A percentile compares a stretch with the other conserved stretches of the same genome.
phyloP scores from a whole-genome alignment of 768 basidiomycete genomes.

The Panaeolus cyanescens region DNA sequence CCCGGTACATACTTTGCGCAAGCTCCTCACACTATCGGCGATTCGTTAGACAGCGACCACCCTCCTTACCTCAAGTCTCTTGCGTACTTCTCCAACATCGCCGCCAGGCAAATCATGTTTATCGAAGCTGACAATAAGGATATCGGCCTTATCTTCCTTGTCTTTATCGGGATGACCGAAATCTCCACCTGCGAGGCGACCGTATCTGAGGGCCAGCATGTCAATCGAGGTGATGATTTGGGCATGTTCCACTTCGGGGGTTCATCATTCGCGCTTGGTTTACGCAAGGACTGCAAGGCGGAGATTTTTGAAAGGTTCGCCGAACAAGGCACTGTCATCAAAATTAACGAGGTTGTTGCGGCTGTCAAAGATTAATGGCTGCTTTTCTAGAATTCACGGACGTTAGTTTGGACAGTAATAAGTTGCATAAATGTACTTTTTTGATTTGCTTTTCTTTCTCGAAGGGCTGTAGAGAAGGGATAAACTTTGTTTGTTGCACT shows the following conservation, averaged over 20 bases:
- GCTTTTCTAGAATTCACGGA: too few species aligned
- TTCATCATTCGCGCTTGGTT: constrained; percentile 47
- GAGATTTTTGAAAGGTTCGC: too few species aligned
- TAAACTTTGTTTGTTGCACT: too few species aligned
- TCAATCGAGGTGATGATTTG: constrained; percentile 52
- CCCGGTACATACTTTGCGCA: constrained; percentile 53
- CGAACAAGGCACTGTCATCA: too few species aligned
- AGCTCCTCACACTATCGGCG: constrained; percentile 5
- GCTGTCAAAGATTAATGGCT: too few species aligned
- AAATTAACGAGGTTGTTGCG: too few species aligned
- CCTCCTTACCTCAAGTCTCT: constrained; percentile 20
- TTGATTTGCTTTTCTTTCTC: too few species aligned
- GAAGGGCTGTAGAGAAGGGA: too few species aligned
- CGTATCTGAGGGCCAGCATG: constrained; percentile 41
- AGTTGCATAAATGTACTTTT: too few species aligned
- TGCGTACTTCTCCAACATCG: constrained; percentile 43
- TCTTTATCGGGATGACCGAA: constrained; percentile 58
- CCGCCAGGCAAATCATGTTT: constrained; percentile 50
- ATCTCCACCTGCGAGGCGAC: constrained; percentile 54
- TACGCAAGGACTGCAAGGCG: constrained; percentile 17
- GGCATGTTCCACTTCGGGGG: constrained; percentile 68
- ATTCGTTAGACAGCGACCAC: not conserved
- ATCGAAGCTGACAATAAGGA: constrained; percentile 49
- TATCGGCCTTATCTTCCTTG: constrained; percentile 55
- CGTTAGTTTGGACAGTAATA: too few species aligned